Evolutionary conservation across 352 stramenopile species (phyloP).

Genomic region (Globisporangium spiculum): DNA sequence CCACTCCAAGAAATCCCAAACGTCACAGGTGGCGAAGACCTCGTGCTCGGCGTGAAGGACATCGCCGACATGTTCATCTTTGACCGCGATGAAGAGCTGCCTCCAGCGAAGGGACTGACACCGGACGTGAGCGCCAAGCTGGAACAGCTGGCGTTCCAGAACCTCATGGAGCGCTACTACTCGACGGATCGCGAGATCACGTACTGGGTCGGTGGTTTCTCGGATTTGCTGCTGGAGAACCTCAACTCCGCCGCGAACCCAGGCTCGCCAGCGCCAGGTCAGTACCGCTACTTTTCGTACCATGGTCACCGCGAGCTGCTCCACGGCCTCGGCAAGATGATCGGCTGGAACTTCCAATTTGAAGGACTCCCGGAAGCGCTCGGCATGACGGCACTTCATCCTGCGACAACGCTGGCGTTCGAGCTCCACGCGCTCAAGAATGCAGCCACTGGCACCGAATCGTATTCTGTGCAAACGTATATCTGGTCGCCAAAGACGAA

Average conservation of each 20-base stretch:
- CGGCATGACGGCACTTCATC: constrained; percentile 63
- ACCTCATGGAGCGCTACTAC: constrained; percentile 87
- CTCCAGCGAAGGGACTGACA: constrained; percentile 49
- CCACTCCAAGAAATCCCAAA: constrained; percentile 53
- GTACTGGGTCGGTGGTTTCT: constrained; percentile 83
- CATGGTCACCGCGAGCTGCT: constrained; percentile 80
- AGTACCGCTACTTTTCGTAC: constrained; percentile 83
- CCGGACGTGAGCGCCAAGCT: constrained; percentile 47
- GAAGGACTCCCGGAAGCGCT: constrained; percentile 59
- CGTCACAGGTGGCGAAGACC: constrained; percentile 60
- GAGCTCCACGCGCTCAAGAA: constrained; percentile 50
- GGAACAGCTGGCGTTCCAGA: constrained; percentile 71
- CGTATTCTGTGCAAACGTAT: constrained; percentile 71
- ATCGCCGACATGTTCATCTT: constrained; percentile 85
- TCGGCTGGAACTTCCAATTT: constrained; percentile 78
- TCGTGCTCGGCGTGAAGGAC: constrained; percentile 78
- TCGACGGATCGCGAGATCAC: constrained; percentile 72
- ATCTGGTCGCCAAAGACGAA: constrained; percentile 70
- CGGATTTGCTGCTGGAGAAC: constrained; percentile 59
- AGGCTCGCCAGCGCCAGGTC: constrained; percentile 33
- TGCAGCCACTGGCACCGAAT: constrained; percentile 24
- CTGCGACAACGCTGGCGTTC: constrained; percentile 81
- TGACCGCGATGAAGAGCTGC: constrained; percentile 64
- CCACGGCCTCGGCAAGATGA: constrained; percentile 73
- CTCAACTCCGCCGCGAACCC: constrained; percentile 52